Base-by-base conservation (phyloP, 1,284 basidiomycete genomes). In the Golubevia sp. region DNA sequence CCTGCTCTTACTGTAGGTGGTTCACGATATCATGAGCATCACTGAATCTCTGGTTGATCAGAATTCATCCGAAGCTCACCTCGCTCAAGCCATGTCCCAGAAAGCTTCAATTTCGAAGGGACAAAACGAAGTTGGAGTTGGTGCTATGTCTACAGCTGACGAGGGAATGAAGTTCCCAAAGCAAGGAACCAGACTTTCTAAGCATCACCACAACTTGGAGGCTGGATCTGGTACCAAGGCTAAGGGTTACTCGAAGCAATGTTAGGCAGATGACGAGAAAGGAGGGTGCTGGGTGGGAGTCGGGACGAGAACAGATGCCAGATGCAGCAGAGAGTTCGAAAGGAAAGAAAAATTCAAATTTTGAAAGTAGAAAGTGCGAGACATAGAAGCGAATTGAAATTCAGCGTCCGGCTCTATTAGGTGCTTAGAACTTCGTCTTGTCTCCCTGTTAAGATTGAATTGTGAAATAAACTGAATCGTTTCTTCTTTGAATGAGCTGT, bases 21-120 rank as follows among this genome's bases (percentile, higher is more conserved):
- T 82, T n/a, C 68, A 72, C 61, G 78, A 82, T 59, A 76, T 82
- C 50, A 59, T 82, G 49, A 58, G 64, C 24, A 74, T 79, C 51
- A 77, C 77, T 8, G 66, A 76, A 49, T 59, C 70, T 23, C 66
- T 82, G 30, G 59, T 74, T 18, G 58, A 59, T 18, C 58, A 53
- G 11, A 50, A 64, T 6, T 66, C 62, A 6, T 62, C 70, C 1
- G 66, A 59, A 55, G 44, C 63, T 8, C 57, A 61, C 7, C 54
- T 72, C 48, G 70, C 70, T 13, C 44, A 64, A 38, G 51, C 63
- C 1, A 53, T 23, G 20, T 38, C 48, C 34, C 18, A 57, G 3
- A 8, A 56, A 18, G 11, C 55, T 49, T 53, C 27, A 11, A 64
- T 18, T 52, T 64, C 21, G 25, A 30, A 25, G 25, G 54, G 1